A percentile compares a stretch with the other conserved stretches of the same genome.
phyloP scores from a whole-genome alignment of 257 asterid species.

The Striga asiatica region DNA sequence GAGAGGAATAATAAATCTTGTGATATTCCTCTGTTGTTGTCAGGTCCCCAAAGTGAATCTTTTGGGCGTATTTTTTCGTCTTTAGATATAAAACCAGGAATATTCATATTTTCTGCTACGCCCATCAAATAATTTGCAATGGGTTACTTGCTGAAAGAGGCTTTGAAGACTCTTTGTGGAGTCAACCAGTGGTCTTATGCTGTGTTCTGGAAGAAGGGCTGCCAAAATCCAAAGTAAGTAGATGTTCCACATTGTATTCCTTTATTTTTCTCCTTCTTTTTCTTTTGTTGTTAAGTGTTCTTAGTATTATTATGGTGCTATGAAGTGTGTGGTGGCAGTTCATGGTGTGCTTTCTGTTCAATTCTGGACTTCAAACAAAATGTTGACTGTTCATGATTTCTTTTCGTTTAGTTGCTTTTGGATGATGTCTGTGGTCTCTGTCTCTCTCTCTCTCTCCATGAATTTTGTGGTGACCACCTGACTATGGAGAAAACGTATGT shows the following conservation, averaged over 20 bases:
- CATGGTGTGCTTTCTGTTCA: background rate
- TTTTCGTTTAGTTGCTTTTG: slow-evolving; percentile 11
- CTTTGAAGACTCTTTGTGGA: slow-evolving; percentile 70
- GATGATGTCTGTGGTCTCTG: no score
- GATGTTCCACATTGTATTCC: background rate
- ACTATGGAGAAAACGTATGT: no score
- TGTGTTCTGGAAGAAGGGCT: slow-evolving; percentile 64
- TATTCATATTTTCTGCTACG: slow-evolving; percentile 12
- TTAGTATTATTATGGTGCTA: background rate
- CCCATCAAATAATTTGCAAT: slow-evolving; percentile 20
- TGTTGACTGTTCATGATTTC: slow-evolving; percentile 9
- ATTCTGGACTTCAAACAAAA: slow-evolving; percentile 9
- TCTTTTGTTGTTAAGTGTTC: background rate
- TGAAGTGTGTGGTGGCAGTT: background rate
- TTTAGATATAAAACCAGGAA: slow-evolving; percentile 14
- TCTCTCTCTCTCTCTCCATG: no score
- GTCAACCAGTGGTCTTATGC: slow-evolving; percentile 77
- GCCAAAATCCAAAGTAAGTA: slow-evolving; percentile 69
- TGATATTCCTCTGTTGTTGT: background rate
- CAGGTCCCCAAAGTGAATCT: slow-evolving; percentile 10
- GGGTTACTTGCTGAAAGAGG: slow-evolving; percentile 74
- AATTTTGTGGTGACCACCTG: no score
- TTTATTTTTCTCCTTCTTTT: slow-evolving; percentile 1
- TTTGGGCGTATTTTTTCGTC: slow-evolving; percentile 9
- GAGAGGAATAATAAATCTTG: slow-evolving; percentile 6